Evolutionary conservation across 2,329 filamentous ascomycete species (phyloP).

Genomic region (Calonectria pseudoreteaudii): DNA sequence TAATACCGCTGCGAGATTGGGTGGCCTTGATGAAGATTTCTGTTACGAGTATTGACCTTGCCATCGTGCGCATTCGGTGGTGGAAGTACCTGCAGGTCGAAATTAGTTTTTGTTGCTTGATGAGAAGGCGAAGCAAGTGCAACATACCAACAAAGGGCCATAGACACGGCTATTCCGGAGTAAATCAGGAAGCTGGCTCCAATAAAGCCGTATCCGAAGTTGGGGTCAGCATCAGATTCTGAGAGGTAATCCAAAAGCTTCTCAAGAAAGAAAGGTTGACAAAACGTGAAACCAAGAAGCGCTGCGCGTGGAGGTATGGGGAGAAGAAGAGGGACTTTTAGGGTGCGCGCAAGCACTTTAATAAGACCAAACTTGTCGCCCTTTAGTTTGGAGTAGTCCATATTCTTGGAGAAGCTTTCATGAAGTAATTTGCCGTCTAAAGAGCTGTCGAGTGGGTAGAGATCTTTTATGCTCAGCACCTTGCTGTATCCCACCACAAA

Average conservation of each 20-base stretch:
- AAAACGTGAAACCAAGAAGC: constrained; percentile 47
- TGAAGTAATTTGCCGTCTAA: constrained; percentile 2
- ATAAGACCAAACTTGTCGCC: constrained; percentile 14
- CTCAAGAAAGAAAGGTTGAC: constrained; percentile 55
- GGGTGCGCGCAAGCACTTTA: background rate
- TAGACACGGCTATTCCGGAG: constrained; percentile 50
- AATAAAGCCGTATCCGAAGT: constrained; percentile 49
- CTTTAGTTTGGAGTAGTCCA: constrained; percentile 14
- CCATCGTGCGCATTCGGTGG: constrained; percentile 14
- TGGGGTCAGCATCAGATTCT: constrained; percentile 30
- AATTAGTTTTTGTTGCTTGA: background rate
- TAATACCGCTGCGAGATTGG: constrained; percentile 38
- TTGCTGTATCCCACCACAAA: constrained; percentile 25
- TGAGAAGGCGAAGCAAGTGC: background rate
- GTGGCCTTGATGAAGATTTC: constrained; percentile 47
- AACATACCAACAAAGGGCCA: constrained; percentile 13
- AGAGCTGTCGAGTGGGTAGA: constrained; percentile 18
- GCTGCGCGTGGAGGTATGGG: constrained; percentile 11
- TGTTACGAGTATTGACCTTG: constrained; percentile 33
- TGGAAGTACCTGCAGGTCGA: constrained; percentile 10
- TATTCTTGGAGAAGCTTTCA: constrained; percentile 9
- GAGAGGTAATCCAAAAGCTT: constrained; percentile 44
- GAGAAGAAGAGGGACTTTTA: constrained; percentile 17
- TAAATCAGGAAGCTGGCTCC: constrained; percentile 54
- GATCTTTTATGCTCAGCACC: constrained; percentile 7